Conservation (phyloP, 1,139 yeast genomes). For the Pneumocystis oryctolagi region DNA sequence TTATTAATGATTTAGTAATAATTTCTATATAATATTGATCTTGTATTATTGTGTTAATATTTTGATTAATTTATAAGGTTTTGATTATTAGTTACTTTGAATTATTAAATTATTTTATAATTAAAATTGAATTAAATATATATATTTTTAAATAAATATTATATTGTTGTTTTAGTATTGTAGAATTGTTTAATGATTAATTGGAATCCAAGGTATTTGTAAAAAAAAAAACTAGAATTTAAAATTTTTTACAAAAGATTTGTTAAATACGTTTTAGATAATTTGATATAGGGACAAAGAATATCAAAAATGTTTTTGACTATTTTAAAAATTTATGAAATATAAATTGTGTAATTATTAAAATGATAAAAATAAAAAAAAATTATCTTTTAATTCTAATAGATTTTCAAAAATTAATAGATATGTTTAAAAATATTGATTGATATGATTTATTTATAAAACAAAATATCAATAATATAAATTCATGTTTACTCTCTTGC, state of each 20-base stretch:
- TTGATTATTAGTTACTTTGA: background rate
- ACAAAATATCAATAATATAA: background rate
- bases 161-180: background rate
- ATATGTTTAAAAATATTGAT: background rate
- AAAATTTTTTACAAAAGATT: too few species aligned
- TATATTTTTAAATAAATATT: background rate
- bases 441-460: background rate
- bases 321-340: too few species aligned
- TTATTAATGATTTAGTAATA: background rate
- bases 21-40: background rate
- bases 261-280: too few species aligned
- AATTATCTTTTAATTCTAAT: background rate
- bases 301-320: background rate
- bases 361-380: background rate
- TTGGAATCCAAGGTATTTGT: too few species aligned
- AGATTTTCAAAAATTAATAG: background rate
- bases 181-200: background rate
- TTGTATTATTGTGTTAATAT: background rate
- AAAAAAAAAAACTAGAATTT: too few species aligned
- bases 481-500: background rate
- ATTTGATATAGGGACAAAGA: too few species aligned
- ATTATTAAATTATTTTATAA: background rate
- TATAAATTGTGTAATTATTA: background rate
- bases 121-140: background rate
- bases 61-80: background rate